These are phyloP conservation scores for Fusarium buharicum DNA, from an alignment of 2,329 filamentous ascomycete genomes.

Conservation along the genomic window DNA sequence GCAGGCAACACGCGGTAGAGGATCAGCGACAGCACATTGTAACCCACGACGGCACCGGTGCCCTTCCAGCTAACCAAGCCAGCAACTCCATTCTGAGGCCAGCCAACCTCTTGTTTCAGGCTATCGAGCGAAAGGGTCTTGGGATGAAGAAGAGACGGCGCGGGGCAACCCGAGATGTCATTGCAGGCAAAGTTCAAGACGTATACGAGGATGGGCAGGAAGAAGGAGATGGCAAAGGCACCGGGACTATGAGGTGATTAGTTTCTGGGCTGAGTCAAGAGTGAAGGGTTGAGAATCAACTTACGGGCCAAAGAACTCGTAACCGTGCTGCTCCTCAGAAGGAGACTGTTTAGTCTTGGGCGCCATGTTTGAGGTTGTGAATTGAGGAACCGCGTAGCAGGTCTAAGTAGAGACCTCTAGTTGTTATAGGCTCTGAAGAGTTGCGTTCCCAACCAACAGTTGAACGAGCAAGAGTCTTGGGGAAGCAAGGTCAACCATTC, in stretches of 20 bases:
- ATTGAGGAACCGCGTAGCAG: slow-evolving; percentile 1
- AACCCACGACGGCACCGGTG: slow-evolving; percentile 76
- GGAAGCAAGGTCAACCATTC: slow-evolving; percentile 18
- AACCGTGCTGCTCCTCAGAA: slow-evolving; percentile 55
- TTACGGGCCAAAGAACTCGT: slow-evolving; percentile 65
- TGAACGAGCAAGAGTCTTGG: slow-evolving; percentile 2
- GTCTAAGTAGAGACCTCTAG: slow-evolving; percentile 3
- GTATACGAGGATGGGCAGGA: slow-evolving; percentile 82
- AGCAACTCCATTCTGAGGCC: slow-evolving; percentile 76
- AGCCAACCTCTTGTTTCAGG: slow-evolving; percentile 83
- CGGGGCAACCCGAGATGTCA: slow-evolving; percentile 89
- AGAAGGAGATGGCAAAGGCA: slow-evolving; percentile 80
- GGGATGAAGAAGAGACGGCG: slow-evolving; percentile 80
- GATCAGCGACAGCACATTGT: slow-evolving; percentile 80
- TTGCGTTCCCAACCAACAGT: background rate
- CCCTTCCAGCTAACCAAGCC: slow-evolving; percentile 77
- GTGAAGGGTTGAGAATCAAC: slow-evolving; percentile 29
- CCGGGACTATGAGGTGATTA: slow-evolving; percentile 68
- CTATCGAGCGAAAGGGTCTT: slow-evolving; percentile 75
- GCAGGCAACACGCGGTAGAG: slow-evolving; percentile 83
- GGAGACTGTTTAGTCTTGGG: slow-evolving; percentile 43
- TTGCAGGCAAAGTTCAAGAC: slow-evolving; percentile 88
- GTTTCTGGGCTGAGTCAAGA: background rate
- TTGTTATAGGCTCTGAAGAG: slow-evolving; percentile 12
- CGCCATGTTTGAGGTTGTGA: slow-evolving; percentile 46